These are phyloP conservation scores for Dipodascopsis tothii DNA, from an alignment of 805 yeast genomes.

Conservation along the genomic window DNA sequence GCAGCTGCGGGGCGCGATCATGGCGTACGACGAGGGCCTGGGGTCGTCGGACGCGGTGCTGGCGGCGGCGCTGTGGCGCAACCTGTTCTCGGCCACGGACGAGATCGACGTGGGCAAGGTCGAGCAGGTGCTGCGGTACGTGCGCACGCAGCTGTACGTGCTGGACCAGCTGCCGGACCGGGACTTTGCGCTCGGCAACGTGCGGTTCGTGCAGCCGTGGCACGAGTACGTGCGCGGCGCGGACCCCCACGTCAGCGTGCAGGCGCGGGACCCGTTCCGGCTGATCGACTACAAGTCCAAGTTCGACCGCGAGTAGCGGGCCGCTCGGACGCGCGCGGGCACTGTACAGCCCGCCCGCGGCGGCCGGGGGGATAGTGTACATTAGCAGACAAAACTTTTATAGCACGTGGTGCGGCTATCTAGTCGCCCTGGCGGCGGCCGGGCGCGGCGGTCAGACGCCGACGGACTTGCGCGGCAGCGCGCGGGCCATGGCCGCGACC, in stretches of 20 bases:
- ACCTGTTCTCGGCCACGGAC: slow-evolving; percentile 69
- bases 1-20: slow-evolving; percentile 80
- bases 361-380: too few relatives aligned
- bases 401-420: too few relatives aligned
- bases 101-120: slow-evolving; percentile 74
- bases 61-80: slow-evolving; percentile 49
- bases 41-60: slow-evolving; percentile 54
- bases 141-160: slow-evolving; percentile 82
- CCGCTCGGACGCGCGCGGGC: too few relatives aligned
- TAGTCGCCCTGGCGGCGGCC: too few relatives aligned
- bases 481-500: slow-evolving; percentile 58
- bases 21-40: slow-evolving; percentile 89
- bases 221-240: slow-evolving; percentile 50
- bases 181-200: slow-evolving; percentile 87
- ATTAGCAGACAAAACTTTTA: too few relatives aligned
- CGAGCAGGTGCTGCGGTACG: slow-evolving; percentile 83
- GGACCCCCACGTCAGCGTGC: slow-evolving; percentile 20
- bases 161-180: slow-evolving; percentile 78
- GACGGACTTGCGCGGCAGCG: slow-evolving; percentile 13
- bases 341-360: too few relatives aligned
- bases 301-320: background rate
- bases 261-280: slow-evolving; percentile 17
- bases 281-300: slow-evolving; percentile 14
- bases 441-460: too few relatives aligned
- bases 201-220: slow-evolving; percentile 75